Evolutionary conservation across 805 yeast species (phyloP), one percentile per base, ranked within the genome.

Genomic region (Candida silvicultrix): DNA sequence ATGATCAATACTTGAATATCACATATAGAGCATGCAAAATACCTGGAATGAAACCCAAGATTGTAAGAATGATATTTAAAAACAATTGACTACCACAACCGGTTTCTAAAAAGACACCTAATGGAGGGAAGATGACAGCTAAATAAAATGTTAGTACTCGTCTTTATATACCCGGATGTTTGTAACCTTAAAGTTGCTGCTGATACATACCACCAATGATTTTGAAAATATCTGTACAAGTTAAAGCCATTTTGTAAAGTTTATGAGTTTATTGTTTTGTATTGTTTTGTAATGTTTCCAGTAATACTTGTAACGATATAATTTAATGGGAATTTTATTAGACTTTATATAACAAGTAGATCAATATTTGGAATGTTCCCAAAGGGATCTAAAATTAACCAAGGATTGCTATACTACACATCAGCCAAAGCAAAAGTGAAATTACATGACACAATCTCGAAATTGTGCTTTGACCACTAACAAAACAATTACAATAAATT

Each of bases 21-120:
- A 80, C 65, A 56, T 75, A 80, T 40, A 80, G 62, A 5, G 85
- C 83, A 52, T 80, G 84, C 44, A 80, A 65, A 43, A 80, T 77
- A 55, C 85, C 89, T 9, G 92, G 92, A 59, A 84, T 74, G 67
- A 78, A 84, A 47, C 89, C 90, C 42, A 83, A 71, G 45, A 79
- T 60, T 38, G 88, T 81, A 62, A 84, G 73, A 40, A 83, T 49
- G 51, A 82, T 67, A 67, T 82, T 81, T 59, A 64, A 29, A 57
- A 66, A 32, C 57, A 64, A 40, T n/a, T 60, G 42, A 14, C 43
- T 45, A 1, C 58, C 58, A 55, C 77, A 70, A 22, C 83, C 83
- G 49, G 66, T 67, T 61, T 78, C 81, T 44, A 75, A 54, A 52
- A 77, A 74, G 2, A 78, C 83, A 53, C 82, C 83, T 46, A 78